Conservation (phyloP, 2,329 filamentous ascomycete genomes). For the Penicillium sp. region DNA sequence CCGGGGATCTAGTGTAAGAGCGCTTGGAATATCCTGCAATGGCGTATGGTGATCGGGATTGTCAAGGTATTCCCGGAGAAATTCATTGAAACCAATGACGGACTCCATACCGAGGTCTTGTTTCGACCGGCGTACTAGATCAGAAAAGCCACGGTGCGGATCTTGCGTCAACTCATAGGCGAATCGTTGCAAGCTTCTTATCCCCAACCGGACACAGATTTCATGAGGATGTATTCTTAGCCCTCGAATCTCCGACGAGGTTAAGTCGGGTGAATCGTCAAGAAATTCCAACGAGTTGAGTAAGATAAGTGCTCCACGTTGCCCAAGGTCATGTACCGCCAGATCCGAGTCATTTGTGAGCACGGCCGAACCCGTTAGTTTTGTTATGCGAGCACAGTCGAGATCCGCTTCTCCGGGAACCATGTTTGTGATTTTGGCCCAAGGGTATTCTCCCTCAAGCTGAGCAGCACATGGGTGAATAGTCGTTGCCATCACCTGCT, state of each 20-base stretch:
- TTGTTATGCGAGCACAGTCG: constrained; percentile 69
- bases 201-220: constrained; percentile 34
- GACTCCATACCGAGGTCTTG: constrained; percentile 14
- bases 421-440: constrained; percentile 50
- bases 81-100: constrained; percentile 27
- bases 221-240: constrained; percentile 39
- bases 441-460: constrained; percentile 27
- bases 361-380: constrained; percentile 56
- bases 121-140: constrained; percentile 36
- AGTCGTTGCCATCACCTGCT: constrained; percentile 23
- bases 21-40: neutral
- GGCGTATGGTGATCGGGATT: neutral
- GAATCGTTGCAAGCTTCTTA: constrained; percentile 35
- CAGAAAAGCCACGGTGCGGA: constrained; percentile 27
- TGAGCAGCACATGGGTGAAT: constrained; percentile 15
- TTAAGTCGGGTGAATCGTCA: constrained; percentile 10
- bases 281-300: constrained; percentile 61
- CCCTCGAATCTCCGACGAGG: constrained; percentile 29
- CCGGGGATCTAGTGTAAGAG: constrained; percentile 45
- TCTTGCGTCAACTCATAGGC: constrained; percentile 42
- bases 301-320: constrained; percentile 63
- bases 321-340: constrained; percentile 68
- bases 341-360: constrained; percentile 88
- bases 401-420: constrained; percentile 83
- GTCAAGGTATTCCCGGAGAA: constrained; percentile 38